Conservation (phyloP, 2,329 filamentous ascomycete genomes). For the Colletotrichum spaethianum region DNA sequence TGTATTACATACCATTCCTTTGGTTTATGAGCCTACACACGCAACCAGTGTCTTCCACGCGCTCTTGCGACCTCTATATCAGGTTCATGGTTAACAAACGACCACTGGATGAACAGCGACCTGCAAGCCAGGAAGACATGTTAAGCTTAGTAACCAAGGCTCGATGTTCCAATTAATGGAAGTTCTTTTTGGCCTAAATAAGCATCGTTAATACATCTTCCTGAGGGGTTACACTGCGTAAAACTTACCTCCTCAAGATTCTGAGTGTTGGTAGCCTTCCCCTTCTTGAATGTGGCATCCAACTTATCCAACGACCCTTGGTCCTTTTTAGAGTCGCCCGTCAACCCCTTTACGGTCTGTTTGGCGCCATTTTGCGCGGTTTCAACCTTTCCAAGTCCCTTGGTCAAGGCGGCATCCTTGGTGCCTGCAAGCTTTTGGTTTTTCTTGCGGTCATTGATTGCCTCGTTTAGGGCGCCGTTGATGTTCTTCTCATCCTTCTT, state of each 20-base stretch:
- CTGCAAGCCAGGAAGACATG: no score
- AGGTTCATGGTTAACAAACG: no score
- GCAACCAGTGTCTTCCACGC: no score
- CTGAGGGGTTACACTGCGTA: not conserved
- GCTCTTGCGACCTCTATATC: no score
- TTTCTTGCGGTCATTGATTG: constrained; percentile 24
- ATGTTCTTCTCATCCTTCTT: constrained; percentile 33
- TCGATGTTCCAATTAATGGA: not conserved
- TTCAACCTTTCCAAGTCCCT: constrained; percentile 30
- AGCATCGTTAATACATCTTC: not conserved
- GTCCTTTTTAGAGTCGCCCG: constrained; percentile 30
- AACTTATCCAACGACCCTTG: not conserved
- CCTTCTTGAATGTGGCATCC: constrained; percentile 28
- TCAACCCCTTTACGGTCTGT: constrained; percentile 23
- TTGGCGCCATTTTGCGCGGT: constrained; percentile 28
- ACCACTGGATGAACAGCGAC: no score
- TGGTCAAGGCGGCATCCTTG: constrained; percentile 14
- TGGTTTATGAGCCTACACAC: no score
- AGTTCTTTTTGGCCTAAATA: constrained; percentile 33
- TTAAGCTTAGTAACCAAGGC: no score
- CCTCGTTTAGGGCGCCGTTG: constrained; percentile 16
- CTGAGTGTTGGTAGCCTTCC: constrained; percentile 25
- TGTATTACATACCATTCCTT: no score
- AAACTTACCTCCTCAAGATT: constrained; percentile 30
- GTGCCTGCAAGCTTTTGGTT: constrained; percentile 36